Conservation (phyloP, 192 early-diverging fungal species). For the Haplosporangium gracile region DNA sequence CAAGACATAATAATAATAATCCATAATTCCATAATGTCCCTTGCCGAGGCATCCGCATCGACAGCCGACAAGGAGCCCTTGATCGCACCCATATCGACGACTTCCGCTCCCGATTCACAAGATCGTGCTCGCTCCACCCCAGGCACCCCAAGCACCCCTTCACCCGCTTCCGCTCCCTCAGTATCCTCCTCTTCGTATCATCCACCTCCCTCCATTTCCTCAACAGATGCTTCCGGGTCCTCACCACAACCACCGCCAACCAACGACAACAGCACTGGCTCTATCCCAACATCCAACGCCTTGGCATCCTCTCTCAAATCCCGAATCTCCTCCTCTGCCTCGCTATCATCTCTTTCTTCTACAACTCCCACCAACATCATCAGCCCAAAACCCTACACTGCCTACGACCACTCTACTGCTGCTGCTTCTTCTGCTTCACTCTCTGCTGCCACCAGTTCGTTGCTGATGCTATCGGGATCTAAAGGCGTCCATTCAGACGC, state of each 20-base stretch:
- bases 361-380: constrained; percentile 29
- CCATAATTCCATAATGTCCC: constrained; percentile 13
- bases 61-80: constrained; percentile 1
- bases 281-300: constrained; percentile 27
- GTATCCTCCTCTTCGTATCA: constrained; percentile 9
- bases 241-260: background rate
- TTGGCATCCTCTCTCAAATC: constrained; percentile 32
- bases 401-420: background rate
- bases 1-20: background rate
- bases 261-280: constrained; percentile 11
- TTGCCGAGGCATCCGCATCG: constrained; percentile 9
- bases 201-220: background rate
- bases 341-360: constrained; percentile 25
- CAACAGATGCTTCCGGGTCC: background rate
- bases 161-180: background rate
- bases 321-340: constrained; percentile 18
- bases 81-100: constrained; percentile 10
- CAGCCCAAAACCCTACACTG: constrained; percentile 10
- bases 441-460: constrained; percentile 34
- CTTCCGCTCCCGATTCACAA: background rate
- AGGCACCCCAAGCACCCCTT: background rate
- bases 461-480: constrained; percentile 45
- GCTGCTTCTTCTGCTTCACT: constrained; percentile 16
- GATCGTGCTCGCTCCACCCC: background rate
- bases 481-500: background rate